These are phyloP conservation scores for Brassica cretica DNA, from an alignment of 345 rosid genomes.

Conservation along the genomic window DNA sequence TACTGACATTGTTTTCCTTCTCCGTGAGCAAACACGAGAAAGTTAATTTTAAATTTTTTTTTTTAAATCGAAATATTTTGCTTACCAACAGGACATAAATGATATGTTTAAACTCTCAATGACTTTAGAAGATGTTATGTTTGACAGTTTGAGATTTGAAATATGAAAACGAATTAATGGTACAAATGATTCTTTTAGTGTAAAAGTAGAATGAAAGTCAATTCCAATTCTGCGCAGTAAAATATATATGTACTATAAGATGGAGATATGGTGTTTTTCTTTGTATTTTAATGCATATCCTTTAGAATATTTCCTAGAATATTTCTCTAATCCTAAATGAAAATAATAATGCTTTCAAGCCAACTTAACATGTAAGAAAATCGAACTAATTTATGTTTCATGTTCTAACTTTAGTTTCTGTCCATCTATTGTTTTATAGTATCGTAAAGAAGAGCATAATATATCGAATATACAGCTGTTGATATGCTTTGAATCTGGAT, in stretches of 20 bases:
- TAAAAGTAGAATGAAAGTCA: not conserved
- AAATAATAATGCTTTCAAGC: not conserved
- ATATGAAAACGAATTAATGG: not conserved
- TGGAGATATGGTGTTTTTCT: not conserved
- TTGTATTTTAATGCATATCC: too few species aligned
- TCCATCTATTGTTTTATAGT: not conserved
- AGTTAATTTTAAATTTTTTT: not conserved
- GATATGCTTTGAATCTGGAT: too few species aligned
- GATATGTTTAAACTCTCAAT: not conserved
- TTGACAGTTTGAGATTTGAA: not conserved
- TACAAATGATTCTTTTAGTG: not conserved
- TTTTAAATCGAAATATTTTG: not conserved
- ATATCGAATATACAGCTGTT: not conserved
- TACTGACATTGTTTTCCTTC: constrained; percentile 1
- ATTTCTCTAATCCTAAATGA: not conserved
- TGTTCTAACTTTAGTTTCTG: not conserved
- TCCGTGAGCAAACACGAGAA: constrained; percentile 16
- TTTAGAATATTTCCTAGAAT: not conserved
- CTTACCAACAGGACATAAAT: not conserved
- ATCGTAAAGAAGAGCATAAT: not conserved
- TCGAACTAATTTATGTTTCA: not conserved
- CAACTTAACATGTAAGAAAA: not conserved
- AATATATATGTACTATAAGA: not conserved
- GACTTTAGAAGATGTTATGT: not conserved
- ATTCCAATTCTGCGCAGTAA: not conserved